These are phyloP conservation scores for Elongisporangium prolatum DNA, from an alignment of 352 stramenopile genomes.

Conservation along the genomic window DNA sequence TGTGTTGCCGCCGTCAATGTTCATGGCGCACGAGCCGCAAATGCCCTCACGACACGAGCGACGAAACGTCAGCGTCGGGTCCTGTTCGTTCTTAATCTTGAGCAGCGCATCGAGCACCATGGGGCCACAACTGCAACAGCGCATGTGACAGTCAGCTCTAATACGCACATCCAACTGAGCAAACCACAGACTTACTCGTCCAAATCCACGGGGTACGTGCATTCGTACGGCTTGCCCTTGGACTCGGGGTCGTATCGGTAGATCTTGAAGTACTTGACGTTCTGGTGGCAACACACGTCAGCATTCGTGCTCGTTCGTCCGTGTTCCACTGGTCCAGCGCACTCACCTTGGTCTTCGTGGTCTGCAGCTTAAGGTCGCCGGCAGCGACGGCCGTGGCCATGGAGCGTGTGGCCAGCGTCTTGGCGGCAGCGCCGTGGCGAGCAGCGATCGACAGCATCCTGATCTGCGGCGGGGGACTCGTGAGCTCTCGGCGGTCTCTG, in stretches of 20 bases:
- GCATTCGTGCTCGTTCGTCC: not conserved
- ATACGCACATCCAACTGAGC: not conserved
- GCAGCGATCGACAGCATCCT: constrained; percentile 27
- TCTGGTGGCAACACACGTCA: constrained; percentile 28
- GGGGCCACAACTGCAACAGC: constrained; percentile 84
- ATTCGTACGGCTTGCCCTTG: constrained; percentile 92
- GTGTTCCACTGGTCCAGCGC: not conserved
- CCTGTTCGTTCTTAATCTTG: constrained; percentile 99
- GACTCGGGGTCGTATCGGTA: constrained; percentile 98
- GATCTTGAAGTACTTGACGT: constrained; percentile 99
- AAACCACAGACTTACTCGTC: constrained; percentile 84
- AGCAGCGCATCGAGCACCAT: constrained; percentile 99
- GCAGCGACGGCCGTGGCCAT: constrained; percentile 45
- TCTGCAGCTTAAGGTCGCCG: constrained; percentile 72
- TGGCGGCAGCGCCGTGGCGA: constrained; percentile 28
- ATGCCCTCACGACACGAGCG: constrained; percentile 99
- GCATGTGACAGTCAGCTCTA: not conserved
- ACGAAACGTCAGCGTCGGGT: constrained; percentile 98
- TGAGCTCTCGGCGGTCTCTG: not conserved
- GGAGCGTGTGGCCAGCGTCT: constrained; percentile 38
- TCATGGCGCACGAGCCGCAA: constrained; percentile 99
- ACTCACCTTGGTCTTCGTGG: constrained; percentile 70
- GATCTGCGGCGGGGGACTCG: constrained; percentile 5
- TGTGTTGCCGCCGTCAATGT: constrained; percentile 99
- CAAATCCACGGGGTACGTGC: constrained; percentile 97